Base-by-base conservation (phyloP, 176 grass and related monocot species). In the Musa acuminata region DNA sequence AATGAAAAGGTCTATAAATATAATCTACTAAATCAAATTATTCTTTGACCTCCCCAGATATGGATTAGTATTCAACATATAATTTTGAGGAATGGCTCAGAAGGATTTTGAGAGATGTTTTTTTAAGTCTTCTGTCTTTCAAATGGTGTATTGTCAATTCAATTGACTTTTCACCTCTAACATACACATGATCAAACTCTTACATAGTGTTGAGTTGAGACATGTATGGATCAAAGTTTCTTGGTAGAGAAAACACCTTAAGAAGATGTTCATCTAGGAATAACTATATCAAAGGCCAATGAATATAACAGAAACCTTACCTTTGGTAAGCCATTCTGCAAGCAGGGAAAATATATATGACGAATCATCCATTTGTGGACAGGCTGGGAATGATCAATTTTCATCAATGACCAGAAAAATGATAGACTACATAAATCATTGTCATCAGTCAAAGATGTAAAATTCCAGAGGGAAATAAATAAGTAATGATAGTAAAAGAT, bases 291-390 rank as follows among this genome's bases (percentile, higher is more conserved):
- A n/a, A 59, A 59, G 8, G 14, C n/a, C 19, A 59, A 59, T 9
- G 0, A 3, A 59, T 14, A 59, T n/a, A 59, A 7, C 5, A 70
- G 9, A 67, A 83, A 53, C 66, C 67, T 79, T 87, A 94, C 95
- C 95, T 89, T 99, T 70, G 90, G 52, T 7, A 87, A 80, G 23
- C 95, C 95, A 75, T 71, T 84, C 84, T 84, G 90, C 83, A 93
- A 83, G 72, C 90, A 94, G 53, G 95, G 95, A 76, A 91, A 89
- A 83, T 94, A 99, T 82, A 94, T 68, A 65, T 99, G 90, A 13
- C 95, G 86, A 72, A 99, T 51, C 79, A 99, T 87, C 95, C 95
- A 99, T 81, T 81, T 99, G 78, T 99, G 95, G 80, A 99, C 95
- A 75, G 95, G 95, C 95, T 99, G 88, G 43, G 26, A 81, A 84